Evolutionary conservation across 2,329 filamentous ascomycete species (phyloP), one percentile per base, ranked within the genome.

Genomic region (Chaetomiaceae sp.): DNA sequence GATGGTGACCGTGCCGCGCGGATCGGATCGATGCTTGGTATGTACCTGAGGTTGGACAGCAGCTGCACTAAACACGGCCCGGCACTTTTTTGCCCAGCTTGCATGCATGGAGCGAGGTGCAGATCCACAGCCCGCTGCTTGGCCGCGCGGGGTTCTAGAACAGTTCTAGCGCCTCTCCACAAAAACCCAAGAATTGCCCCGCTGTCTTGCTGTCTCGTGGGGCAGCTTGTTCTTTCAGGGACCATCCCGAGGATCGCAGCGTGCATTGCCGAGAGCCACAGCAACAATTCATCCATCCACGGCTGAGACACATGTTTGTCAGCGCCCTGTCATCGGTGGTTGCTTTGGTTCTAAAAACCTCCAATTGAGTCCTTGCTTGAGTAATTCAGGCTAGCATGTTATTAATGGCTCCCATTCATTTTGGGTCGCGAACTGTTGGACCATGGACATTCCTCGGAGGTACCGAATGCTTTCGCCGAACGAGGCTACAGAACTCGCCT

Each of bases 131-230:
- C n/a, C n/a, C n/a, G n/a, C n/a, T n/a, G n/a, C n/a, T n/a, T 13
- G 13, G 19, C 35, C 27, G 48, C 39, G 53, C 44, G 49, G 53
- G 43, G 48, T 58, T 60, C 54, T 53, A 53, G 58, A 57, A 58
- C 47, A 43, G 46, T 55, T 54, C 58, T 56, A 60, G 50, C 48
- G 51, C 17, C 39, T 31, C 50, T 51, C 50, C 52, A 39, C 54
- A 37, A 10, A 35, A 12, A 8, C 13, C 27, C 14, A 7, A 33
- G 7, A 12, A 17, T 16, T 37, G 25, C 47, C 47, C 39, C 41
- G 27, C 41, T 40, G n/a, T n/a, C n/a, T 38, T 23, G 41, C n/a
- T 27, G 3, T 31, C 19, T 12, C 20, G 9, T 14, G 9, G 20
- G 41, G 19, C 17, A 34, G 27, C 5, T 6, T 33, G 33, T 34